Evolutionary conservation across 495 filamentous ascomycete species (phyloP), one percentile per base, ranked within the genome.

Genomic region (Daldinia bambusicola): DNA sequence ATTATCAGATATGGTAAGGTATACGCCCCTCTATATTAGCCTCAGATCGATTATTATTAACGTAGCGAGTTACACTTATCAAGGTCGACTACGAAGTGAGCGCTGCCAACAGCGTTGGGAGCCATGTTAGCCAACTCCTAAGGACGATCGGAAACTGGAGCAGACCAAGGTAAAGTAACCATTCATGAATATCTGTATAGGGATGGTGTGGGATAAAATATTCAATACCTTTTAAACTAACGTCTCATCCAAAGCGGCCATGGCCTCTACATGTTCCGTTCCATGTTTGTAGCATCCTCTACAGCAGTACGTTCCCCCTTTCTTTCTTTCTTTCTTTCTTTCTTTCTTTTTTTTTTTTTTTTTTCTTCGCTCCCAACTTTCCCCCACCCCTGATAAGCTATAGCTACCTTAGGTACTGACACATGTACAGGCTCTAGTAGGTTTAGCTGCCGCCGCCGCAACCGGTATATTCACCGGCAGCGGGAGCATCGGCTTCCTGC

Each of bases 111-210:
- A 38, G 20, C 26, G 57, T 66, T 16, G 64, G 63, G n/a, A 68
- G 64, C 53, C 58, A 72, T 68, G 55, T 72, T 16, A 68, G 69
- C 45, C 69, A 72, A 22, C 48, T 72, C 8, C 31, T 72, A 12
- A 67, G 55, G 26, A 67, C 63, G 4, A 72, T 72, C 22, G 69
- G 69, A 16, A 72, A 72, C 16, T 72, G 69, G 69, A 68, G 69
- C 30, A 59, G 69, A 41, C 69, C 69, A 20, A 72, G 64, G 26
- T 26, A 26, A 3, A 26, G 64, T 72, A 55, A 55, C 34, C 43
- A 48, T 9, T 48, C 43, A 48, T 48, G 10, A 48, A 48, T 9
- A 48, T 18, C 6, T 5, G 20, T 0, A 18, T 2, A 10, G n/a
- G 18, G 9, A 45, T 45, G 16, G 26, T 43, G 6, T 10, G 9